Conservation (phyloP, 2,329 filamentous ascomycete genomes). For the Cladosporium austrohemisphaericum region DNA sequence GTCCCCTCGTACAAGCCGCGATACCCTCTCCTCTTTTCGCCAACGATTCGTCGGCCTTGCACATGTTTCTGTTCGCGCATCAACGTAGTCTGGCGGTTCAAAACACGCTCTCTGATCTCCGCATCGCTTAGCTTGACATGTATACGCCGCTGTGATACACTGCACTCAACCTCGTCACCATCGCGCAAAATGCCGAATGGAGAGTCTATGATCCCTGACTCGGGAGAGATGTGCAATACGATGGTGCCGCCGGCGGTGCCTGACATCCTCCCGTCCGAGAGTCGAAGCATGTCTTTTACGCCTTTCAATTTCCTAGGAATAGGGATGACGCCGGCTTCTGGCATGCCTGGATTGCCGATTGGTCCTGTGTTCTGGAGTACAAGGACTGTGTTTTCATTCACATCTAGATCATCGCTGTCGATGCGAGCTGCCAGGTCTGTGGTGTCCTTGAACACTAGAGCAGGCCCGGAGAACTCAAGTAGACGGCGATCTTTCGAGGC, state of each 20-base stretch:
- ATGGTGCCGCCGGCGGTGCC: conserved; percentile 56
- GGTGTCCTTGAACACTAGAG: conserved; percentile 48
- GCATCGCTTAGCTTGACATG: conserved; percentile 41
- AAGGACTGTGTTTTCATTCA: conserved; percentile 45
- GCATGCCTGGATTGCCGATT: conserved; percentile 52
- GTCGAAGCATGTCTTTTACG: conserved; percentile 51
- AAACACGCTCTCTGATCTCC: conserved; percentile 40
- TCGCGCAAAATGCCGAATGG: conserved; percentile 47
- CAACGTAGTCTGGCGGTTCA: conserved; percentile 19
- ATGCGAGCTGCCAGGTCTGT: conserved; percentile 45
- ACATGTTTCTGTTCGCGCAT: conserved; percentile 25
- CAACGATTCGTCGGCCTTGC: conserved; percentile 26
- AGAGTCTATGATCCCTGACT: conserved; percentile 46
- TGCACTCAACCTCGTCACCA: conserved; percentile 47
- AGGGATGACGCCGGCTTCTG: conserved; percentile 50
- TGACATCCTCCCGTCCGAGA: conserved; percentile 54
- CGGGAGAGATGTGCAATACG: conserved; percentile 52
- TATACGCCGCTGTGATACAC: conserved; percentile 42
- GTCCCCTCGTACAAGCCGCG: conserved; percentile 56
- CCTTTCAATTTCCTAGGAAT: conserved; percentile 50
- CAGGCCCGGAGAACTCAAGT: conserved; percentile 43
- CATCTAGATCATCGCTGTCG: conserved; percentile 43
- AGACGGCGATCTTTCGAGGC: conserved; percentile 48
- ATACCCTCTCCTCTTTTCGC: conserved; percentile 50
- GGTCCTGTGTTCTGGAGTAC: conserved; percentile 50